Conservation (phyloP, 371 early-diverging fungal genomes). For the Paramicrosporidium saccamoebae region DNA sequence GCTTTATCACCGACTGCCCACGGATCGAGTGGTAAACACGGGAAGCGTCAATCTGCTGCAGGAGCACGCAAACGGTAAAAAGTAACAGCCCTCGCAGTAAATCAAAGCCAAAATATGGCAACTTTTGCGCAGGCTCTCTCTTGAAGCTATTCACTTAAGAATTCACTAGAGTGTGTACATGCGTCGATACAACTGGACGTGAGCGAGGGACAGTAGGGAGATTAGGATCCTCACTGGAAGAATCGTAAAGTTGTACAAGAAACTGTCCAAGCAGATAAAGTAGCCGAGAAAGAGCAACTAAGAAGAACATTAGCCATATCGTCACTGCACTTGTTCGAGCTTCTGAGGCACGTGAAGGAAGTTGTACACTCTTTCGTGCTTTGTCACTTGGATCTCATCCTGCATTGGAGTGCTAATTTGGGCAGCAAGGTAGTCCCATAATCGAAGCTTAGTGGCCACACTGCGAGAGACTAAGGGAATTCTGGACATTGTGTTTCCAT, state of each 20-base stretch:
- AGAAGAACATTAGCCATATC: no score
- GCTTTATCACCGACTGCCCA: constrained; percentile 73
- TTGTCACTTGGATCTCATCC: constrained; percentile 8
- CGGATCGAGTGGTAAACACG: constrained; percentile 72
- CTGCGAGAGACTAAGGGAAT: no score
- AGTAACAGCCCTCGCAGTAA: constrained; percentile 41
- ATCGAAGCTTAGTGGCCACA: no score
- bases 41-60: constrained; percentile 48
- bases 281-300: constrained; percentile 57
- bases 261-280: constrained; percentile 65
- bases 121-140: constrained; percentile 9
- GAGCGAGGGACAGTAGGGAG: constrained; percentile 14
- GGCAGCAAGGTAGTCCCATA: no score
- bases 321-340: no score
- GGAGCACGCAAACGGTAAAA: constrained; percentile 21
- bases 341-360: constrained; percentile 19
- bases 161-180: constrained; percentile 5
- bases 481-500: no score
- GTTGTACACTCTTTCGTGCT: constrained; percentile 19
- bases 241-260: constrained; percentile 66
- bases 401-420: no score
- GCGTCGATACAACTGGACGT: constrained; percentile 5
- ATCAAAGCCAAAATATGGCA: constrained; percentile 46
- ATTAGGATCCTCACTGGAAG: constrained; percentile 50
- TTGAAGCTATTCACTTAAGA: constrained; percentile 2